Evolutionary conservation across 2,329 filamentous ascomycete species (phyloP).

Genomic region (Verticillium nonalfalfae): DNA sequence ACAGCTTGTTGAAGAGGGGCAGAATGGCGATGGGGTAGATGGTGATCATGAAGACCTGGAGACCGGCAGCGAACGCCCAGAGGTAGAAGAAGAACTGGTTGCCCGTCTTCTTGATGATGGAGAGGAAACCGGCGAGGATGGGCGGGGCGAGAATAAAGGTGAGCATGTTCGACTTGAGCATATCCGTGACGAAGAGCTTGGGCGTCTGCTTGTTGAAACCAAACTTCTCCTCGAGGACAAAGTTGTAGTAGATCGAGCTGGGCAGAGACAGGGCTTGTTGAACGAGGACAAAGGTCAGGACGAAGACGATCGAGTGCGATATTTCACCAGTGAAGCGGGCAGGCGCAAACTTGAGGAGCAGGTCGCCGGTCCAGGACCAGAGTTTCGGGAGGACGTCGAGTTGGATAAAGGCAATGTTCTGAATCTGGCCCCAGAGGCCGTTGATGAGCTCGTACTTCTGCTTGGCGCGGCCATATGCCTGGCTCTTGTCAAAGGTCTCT

Average conservation of each 20-base stretch:
- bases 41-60: conserved; percentile 93
- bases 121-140: conserved; percentile 84
- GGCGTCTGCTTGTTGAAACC: conserved; percentile 99
- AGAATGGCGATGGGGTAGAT: conserved; percentile 93
- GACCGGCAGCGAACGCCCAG: conserved; percentile 82
- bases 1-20: conserved; percentile 96
- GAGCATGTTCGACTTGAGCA: conserved; percentile 85
- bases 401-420: conserved; percentile 85
- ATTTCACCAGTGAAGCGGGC: conserved; percentile 84
- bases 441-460: conserved; percentile 80
- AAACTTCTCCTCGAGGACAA: conserved; percentile 93
- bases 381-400: conserved; percentile 86
- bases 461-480: conserved; percentile 94
- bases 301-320: conserved; percentile 85
- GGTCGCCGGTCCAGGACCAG: conserved; percentile 73
- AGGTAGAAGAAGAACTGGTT: conserved; percentile 97
- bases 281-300: conserved; percentile 79
- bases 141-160: conserved; percentile 76
- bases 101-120: conserved; percentile 91
- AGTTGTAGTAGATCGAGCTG: conserved; percentile 83
- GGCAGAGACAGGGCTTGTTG: conserved; percentile 76
- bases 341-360: conserved; percentile 70
- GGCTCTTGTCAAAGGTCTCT: conserved; percentile 89
- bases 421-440: conserved; percentile 77
- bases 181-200: conserved; percentile 79